Conservation (phyloP, 345 rosid species). For the Brassica carinata region DNA sequence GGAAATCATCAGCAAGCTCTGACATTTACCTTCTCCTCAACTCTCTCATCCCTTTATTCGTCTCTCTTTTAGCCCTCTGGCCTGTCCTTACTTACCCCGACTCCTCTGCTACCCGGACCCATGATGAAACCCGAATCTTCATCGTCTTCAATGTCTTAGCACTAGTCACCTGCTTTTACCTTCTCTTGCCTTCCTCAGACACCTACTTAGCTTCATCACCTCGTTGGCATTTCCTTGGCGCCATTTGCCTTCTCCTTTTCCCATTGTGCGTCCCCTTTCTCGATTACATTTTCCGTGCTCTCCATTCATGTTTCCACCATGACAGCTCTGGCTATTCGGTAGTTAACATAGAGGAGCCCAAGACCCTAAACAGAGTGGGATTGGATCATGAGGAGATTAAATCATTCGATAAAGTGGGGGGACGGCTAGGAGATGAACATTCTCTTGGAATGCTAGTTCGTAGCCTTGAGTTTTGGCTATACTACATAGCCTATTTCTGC, state of each 20-base stretch:
- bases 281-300: constrained; percentile 20
- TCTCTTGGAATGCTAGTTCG: constrained; percentile 11
- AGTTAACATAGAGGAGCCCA: constrained; percentile 75
- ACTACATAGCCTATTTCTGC: too few relatives aligned
- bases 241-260: constrained; percentile 52
- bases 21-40: constrained; percentile 64
- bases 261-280: constrained; percentile 66
- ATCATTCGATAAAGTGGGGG: constrained; percentile 33
- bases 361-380: too few relatives aligned
- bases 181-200: constrained; percentile 59
- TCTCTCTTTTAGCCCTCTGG: constrained; percentile 53
- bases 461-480: too few relatives aligned
- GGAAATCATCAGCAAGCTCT: constrained; percentile 36
- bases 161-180: constrained; percentile 66
- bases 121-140: constrained; percentile 49
- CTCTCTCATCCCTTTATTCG: constrained; percentile 56
- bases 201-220: constrained; percentile 46
- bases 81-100: constrained; percentile 52
- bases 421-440: constrained; percentile 27
- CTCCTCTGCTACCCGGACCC: constrained; percentile 30
- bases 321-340: constrained; percentile 58
- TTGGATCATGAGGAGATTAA: constrained; percentile 31
- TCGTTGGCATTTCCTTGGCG: constrained; percentile 60
- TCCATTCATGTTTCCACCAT: constrained; percentile 51
- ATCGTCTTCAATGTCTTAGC: constrained; percentile 58